A percentile compares a stretch with the other conserved stretches of the same genome.
These are phyloP conservation scores for Fagus sylvatica DNA, from an alignment of 306 rosid species.

Conservation along the genomic window DNA sequence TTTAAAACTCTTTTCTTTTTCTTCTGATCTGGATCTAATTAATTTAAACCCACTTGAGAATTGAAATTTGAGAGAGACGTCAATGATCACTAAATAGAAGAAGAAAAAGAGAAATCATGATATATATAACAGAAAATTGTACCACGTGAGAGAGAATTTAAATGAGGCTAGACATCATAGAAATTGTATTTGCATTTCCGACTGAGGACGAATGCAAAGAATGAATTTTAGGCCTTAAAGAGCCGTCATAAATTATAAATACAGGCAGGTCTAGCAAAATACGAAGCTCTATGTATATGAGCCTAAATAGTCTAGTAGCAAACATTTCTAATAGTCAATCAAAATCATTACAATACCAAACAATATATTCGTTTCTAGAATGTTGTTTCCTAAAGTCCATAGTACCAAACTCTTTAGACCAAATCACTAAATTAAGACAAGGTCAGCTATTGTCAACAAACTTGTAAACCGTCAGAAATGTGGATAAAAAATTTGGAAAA, in stretches of 20 bases:
- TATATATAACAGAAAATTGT: neutral
- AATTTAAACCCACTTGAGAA: conserved; percentile 17
- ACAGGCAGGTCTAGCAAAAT: neutral
- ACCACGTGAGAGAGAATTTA: neutral
- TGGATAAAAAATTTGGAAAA: neutral
- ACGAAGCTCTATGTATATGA: neutral
- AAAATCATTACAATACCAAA: neutral
- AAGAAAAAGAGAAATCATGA: neutral
- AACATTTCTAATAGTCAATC: neutral
- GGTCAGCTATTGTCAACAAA: conserved; percentile 8
- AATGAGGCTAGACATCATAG: neutral
- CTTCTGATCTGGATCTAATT: conserved; percentile 2
- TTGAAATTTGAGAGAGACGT: neutral
- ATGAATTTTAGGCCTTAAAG: neutral
- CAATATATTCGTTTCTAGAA: conserved; percentile 13
- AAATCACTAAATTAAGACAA: neutral
- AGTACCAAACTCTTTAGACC: conserved; percentile 19
- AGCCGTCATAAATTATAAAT: neutral
- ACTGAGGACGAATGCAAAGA: neutral
- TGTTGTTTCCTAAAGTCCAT: conserved; percentile 7
- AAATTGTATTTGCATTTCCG: neutral
- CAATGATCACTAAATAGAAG: neutral
- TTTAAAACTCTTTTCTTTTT: neutral
- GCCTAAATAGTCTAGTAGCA: neutral
- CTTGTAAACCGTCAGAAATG: neutral